Base-by-base conservation (phyloP, 352 stramenopile species). In the Nothophytophthora sp. region DNA sequence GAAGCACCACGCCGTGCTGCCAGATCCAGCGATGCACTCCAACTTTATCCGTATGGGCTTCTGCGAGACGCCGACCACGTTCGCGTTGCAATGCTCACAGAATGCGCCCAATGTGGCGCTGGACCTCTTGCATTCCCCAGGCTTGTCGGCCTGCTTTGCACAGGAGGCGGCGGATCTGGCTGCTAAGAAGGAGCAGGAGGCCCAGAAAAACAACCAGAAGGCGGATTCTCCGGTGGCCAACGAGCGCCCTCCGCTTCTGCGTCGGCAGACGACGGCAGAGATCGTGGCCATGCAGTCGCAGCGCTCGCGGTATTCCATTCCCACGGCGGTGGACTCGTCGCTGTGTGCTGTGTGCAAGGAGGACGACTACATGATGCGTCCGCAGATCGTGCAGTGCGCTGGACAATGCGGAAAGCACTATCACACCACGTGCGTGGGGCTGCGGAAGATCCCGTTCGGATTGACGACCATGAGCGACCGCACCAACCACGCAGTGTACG, bases 31-130 rank as follows among this genome's bases (percentile, higher is more conserved):
- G 8, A 90, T 92, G 75, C 77, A 94, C 42, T 88, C 76, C 10
- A 91, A 89, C 38, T 91, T 94, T 33, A 78, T 89, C 32, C 73
- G 78, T 15, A 91, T 90, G 74, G 84, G 84, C 0, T 94, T 91
- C 43, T 69, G 70, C 30, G 79, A 89, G 33, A 86, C 73, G 1
- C 63, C 79, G 3, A 85, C 80, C 11, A 94, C 81, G 2, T 94
- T 92, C 43, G 79, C 84, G 13, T 51, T 95, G 1, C 81, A 95
- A 47, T 69, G 79, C 18, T 90, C 84, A 4, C 76, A 90, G 33
- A 95, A 95, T 42, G 55, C 73, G 5, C 81, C 80, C 7, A 90
- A 92, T 39, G 61, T 86, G 12, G 84, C 84, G 16, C 67, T 94
- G 9, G 81, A 91, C 34, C 41, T 92, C 8, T 56, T 94, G 19